Conservation (phyloP, 495 filamentous ascomycete genomes). For the Aspergillus nidulans region DNA sequence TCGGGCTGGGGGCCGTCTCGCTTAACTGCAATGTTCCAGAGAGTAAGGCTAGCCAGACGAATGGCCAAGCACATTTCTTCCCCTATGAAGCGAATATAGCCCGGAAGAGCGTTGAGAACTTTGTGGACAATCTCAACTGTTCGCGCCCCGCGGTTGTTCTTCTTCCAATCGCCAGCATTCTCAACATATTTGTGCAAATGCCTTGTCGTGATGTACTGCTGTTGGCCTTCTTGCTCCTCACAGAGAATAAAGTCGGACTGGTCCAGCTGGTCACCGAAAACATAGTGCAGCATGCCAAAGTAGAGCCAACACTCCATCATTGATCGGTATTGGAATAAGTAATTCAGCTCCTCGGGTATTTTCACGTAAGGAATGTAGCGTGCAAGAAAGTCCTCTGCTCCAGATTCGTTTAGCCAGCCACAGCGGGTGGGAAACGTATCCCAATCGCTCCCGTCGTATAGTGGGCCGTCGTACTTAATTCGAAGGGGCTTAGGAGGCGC, state of each 20-base stretch:
- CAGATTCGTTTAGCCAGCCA: neutral
- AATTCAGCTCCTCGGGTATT: too few species aligned
- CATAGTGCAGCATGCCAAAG: neutral
- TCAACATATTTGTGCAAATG: neutral
- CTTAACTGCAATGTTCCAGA: neutral
- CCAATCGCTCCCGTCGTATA: neutral
- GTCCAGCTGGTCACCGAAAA: neutral
- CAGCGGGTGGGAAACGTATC: neutral
- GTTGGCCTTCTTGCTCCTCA: neutral
- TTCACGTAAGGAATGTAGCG: neutral
- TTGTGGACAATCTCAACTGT: neutral
- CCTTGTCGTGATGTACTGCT: neutral
- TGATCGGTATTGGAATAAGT: neutral
- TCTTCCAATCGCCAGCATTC: neutral
- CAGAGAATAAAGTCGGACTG: neutral
- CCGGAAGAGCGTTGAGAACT: neutral
- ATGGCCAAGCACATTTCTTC: neutral
- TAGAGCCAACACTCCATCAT: neutral
- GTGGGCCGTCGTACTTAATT: neutral
- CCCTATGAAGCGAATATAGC: neutral
- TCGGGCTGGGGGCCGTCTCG: neutral
- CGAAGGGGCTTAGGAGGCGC: neutral
- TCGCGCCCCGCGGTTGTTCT: neutral
- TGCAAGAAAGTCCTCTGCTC: neutral
- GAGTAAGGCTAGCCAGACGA: neutral